Percentiles rank a stretch among this genome's conserved stretches.
These are phyloP conservation scores for Wickerhamiella nectarea DNA, from an alignment of 805 yeast species.

Conservation along the genomic window DNA sequence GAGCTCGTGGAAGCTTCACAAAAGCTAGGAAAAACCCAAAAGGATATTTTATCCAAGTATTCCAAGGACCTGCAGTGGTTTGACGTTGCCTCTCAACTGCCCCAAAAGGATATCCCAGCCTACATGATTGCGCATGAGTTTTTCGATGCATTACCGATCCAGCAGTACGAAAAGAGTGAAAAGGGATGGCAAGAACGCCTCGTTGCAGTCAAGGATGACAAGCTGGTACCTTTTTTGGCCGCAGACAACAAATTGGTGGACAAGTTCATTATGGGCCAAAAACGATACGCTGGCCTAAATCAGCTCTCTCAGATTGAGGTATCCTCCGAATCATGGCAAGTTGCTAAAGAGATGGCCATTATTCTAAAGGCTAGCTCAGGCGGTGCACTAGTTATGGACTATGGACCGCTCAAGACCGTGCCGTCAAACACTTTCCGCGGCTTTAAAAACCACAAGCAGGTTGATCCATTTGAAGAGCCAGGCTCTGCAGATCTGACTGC, in stretches of 20 bases:
- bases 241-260: constrained; percentile 8
- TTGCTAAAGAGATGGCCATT: constrained; percentile 39
- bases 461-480: constrained; percentile 59
- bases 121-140: constrained; percentile 74
- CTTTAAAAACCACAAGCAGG: constrained; percentile 56
- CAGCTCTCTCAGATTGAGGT: constrained; percentile 52
- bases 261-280: constrained; percentile 15
- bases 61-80: constrained; percentile 35
- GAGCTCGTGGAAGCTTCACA: constrained; percentile 61
- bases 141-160: constrained; percentile 74
- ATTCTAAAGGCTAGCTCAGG: constrained; percentile 35
- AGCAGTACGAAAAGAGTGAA: constrained; percentile 43
- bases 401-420: constrained; percentile 48
- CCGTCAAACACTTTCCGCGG: constrained; percentile 69
- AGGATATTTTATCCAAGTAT: constrained; percentile 38
- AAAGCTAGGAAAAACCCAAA: constrained; percentile 46
- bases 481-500: constrained; percentile 73
- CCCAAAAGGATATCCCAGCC: constrained; percentile 32
- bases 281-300: constrained; percentile 40
- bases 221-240: constrained; percentile 13
- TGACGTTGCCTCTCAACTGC: constrained; percentile 23
- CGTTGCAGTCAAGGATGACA: constrained; percentile 37
- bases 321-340: constrained; percentile 57
- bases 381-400: constrained; percentile 61
- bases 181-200: constrained; percentile 69